A percentile compares a stretch with the other conserved stretches of the same genome.
phyloP scores from a whole-genome alignment of 2,329 filamentous ascomycete species.

The Plenodomus biglobosus region DNA sequence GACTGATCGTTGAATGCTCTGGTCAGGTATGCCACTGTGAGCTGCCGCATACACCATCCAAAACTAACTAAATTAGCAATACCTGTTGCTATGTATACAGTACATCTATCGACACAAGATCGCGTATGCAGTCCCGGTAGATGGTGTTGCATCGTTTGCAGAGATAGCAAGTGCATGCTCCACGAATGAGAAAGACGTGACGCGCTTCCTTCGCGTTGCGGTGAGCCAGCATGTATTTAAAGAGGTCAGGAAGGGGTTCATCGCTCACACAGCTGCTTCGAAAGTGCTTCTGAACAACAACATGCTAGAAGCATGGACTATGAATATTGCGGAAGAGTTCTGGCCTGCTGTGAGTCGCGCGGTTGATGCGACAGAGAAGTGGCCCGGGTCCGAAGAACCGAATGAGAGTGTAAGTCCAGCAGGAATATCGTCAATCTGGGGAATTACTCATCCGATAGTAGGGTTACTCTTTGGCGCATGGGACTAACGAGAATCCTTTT shows the following conservation, averaged over 20 bases:
- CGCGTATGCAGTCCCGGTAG: background rate
- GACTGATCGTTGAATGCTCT: background rate
- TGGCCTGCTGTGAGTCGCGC: constrained; percentile 6
- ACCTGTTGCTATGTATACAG: background rate
- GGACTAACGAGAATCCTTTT: constrained; percentile 10
- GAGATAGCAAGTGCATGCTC: constrained; percentile 5
- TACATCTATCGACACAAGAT: background rate
- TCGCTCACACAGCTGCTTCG: constrained; percentile 45
- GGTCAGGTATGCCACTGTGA: background rate
- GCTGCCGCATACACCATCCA: background rate
- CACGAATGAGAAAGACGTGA: constrained; percentile 18
- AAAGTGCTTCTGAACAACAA: constrained; percentile 17
- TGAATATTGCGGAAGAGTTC: constrained; percentile 12
- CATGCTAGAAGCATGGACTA: constrained; percentile 5
- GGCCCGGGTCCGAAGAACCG: background rate
- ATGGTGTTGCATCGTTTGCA: constrained; percentile 3
- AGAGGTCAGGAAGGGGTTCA: constrained; percentile 43
- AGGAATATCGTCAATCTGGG: background rate
- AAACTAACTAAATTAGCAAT: background rate
- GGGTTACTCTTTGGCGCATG: constrained; percentile 11
- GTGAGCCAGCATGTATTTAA: constrained; percentile 46
- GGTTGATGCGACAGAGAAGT: constrained; percentile 3
- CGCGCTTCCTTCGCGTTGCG: constrained; percentile 46
- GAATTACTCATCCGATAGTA: background rate
- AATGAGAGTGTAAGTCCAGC: background rate